Base-by-base conservation (phyloP, 768 basidiomycete genomes). In the Suillus hirtellus region DNA sequence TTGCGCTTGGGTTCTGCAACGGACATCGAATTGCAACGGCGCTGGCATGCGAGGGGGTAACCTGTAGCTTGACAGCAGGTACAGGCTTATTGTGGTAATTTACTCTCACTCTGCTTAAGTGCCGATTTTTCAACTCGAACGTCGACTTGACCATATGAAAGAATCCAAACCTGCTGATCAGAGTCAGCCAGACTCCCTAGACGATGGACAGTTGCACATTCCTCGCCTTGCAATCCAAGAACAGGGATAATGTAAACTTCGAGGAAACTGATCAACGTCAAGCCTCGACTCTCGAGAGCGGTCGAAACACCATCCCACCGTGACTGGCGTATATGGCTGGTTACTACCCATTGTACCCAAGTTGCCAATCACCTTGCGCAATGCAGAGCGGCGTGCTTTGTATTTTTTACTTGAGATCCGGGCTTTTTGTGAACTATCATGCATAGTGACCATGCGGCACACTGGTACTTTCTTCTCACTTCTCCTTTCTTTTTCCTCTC, bases 1-100 rank as follows among this genome's bases (percentile, higher is more conserved):
- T 38, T 58, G 62, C 64, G 70, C 54, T 68, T 77, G 27, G 60
- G 24, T 17, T 69, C 67, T 11, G 64, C 65, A 34, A 62, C 47
- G 24, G 71, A 68, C 71, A 70, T 72, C 55, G 64, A 64, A 50
- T 15, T 43, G 46, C 60, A 38, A 56, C n/a, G 21, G 55, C 24
- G 15, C 55, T 55, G 38, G 54, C 53, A 54, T 54, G 7, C 53
- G n/a, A 54, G n/a, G 53, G 43, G 27, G 31, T 31, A 17, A 50
- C 17, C 24, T 50, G 24, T 27, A 24, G 24, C 24, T 24, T 10
- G 49, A 17, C 4, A 10, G 27, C 50, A 0, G 8, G 27, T 17
- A 10, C 17, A 11, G 8, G 27, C 50, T 52, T 52, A 27, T 52
- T 52, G 3, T 34, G 50, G 50, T 52, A 52, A 52, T 52, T 52